A percentile compares a stretch with the other conserved stretches of the same genome.
Conservation (phyloP, 352 stramenopile species). For the Globisporangium heterothallicum region DNA sequence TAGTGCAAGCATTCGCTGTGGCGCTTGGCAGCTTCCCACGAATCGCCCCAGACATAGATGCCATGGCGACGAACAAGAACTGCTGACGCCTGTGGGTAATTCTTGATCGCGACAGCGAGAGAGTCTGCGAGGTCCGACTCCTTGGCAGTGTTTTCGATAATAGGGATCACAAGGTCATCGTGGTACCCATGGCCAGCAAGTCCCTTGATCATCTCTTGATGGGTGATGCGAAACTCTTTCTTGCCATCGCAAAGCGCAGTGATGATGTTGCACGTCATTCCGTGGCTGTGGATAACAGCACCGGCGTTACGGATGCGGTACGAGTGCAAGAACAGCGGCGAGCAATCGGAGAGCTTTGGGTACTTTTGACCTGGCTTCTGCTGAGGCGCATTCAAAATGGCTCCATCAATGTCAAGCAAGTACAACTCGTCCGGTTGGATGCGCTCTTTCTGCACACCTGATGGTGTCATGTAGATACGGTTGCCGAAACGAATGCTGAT, state of each 20-base stretch:
- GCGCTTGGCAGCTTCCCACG: slow-evolving; percentile 95
- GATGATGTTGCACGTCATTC: slow-evolving; percentile 83
- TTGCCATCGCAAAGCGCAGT: slow-evolving; percentile 85
- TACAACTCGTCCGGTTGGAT: slow-evolving; percentile 94
- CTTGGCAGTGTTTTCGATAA: slow-evolving; percentile 95
- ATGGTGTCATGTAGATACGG: slow-evolving; percentile 94
- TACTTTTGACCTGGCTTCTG: slow-evolving; percentile 37
- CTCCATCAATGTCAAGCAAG: slow-evolving; percentile 85
- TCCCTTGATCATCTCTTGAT: slow-evolving; percentile 98
- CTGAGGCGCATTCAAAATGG: slow-evolving; percentile 62
- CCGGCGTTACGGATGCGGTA: slow-evolving; percentile 82
- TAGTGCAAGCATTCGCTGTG: slow-evolving; percentile 97
- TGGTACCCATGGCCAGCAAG: slow-evolving; percentile 90
- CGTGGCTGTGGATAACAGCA: slow-evolving; percentile 77
- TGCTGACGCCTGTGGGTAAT: slow-evolving; percentile 87
- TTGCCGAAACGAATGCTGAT: slow-evolving; percentile 91
- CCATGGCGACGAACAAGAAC: slow-evolving; percentile 94
- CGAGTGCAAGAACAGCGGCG: slow-evolving; percentile 91
- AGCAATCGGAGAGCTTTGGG: slow-evolving; percentile 91
- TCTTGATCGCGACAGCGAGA: slow-evolving; percentile 75
- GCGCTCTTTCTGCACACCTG: slow-evolving; percentile 95
- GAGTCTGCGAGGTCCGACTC: slow-evolving; percentile 91
- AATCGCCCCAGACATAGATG: slow-evolving; percentile 95
- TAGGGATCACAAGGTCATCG: slow-evolving; percentile 91
- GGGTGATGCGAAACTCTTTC: slow-evolving; percentile 87